Percentiles rank a stretch among this genome's conserved stretches.
Evolutionary conservation across 768 basidiomycete species (phyloP).

Genomic region (Lactarius pseudohatsudake): DNA sequence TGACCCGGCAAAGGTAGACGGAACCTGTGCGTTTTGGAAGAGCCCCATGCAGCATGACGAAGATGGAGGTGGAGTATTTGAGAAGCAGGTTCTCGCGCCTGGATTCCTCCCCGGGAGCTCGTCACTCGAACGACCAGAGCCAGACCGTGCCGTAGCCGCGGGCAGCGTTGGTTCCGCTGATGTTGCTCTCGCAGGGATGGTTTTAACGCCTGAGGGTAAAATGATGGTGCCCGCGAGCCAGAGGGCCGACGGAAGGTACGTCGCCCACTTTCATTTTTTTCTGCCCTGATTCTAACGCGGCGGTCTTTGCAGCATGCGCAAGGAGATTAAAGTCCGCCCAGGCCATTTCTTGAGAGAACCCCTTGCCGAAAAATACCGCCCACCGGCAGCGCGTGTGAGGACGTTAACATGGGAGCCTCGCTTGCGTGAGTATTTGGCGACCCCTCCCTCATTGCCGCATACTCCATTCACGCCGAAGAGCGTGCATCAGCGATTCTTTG

Average conservation of each 20-base stretch:
- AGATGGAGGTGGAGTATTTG: background rate
- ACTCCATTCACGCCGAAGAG: constrained; percentile 4
- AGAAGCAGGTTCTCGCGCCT: background rate
- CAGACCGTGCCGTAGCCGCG: background rate
- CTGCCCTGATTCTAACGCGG: background rate
- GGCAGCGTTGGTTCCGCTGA: background rate
- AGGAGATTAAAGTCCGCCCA: constrained; percentile 18
- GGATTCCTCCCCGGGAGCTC: background rate
- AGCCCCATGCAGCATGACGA: background rate
- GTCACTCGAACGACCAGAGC: background rate
- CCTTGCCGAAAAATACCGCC: constrained; percentile 19
- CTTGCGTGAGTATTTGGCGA: background rate
- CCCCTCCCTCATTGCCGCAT: background rate
- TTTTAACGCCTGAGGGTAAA: constrained; percentile 12
- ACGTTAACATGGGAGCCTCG: constrained; percentile 18
- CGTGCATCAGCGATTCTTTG: constrained; percentile 2
- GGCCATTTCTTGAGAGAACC: constrained; percentile 8
- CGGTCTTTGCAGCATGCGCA: constrained; percentile 7
- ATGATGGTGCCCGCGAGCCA: constrained; percentile 21
- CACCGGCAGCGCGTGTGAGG: constrained; percentile 18
- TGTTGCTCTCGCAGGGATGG: constrained; percentile 8
- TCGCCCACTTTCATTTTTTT: background rate
- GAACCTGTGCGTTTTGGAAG: constrained; percentile 11
- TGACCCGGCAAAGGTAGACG: constrained; percentile 5
- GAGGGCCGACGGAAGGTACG: constrained; percentile 22